phyloP scores from a whole-genome alignment of 2,329 filamentous ascomycete genomes.

The Blastomyces emzantsi region DNA sequence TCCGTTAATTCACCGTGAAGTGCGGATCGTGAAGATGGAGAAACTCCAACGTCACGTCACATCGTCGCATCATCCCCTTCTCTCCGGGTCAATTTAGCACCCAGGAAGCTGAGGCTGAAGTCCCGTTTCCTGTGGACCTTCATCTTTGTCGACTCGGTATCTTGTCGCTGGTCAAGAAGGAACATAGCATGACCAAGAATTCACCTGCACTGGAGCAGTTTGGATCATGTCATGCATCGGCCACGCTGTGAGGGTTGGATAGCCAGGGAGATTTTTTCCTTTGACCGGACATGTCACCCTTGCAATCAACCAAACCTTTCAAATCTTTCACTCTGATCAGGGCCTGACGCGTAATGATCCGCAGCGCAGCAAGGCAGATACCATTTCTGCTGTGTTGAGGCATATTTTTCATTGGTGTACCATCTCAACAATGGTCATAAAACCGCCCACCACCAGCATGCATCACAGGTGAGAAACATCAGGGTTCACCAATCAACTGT shows the following conservation, averaged over 20 bases:
- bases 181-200: conserved; percentile 4
- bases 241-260: neutral
- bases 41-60: neutral
- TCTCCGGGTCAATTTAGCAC: neutral
- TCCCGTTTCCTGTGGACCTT: neutral
- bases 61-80: neutral
- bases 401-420: no score
- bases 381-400: no score
- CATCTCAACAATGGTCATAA: no score
- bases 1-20: neutral
- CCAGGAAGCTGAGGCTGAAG: neutral
- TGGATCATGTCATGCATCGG: conserved; percentile 2
- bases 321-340: no score
- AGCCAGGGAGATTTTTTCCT: neutral
- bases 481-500: no score
- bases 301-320: neutral
- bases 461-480: no score
- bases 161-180: neutral
- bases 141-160: neutral
- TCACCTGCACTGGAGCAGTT: neutral
- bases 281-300: neutral
- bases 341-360: no score
- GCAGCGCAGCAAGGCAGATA: no score
- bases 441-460: no score
- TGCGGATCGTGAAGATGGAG: neutral